Evolutionary conservation across 768 basidiomycete genomes (phyloP).

Genomic region (Russula lepida): DNA sequence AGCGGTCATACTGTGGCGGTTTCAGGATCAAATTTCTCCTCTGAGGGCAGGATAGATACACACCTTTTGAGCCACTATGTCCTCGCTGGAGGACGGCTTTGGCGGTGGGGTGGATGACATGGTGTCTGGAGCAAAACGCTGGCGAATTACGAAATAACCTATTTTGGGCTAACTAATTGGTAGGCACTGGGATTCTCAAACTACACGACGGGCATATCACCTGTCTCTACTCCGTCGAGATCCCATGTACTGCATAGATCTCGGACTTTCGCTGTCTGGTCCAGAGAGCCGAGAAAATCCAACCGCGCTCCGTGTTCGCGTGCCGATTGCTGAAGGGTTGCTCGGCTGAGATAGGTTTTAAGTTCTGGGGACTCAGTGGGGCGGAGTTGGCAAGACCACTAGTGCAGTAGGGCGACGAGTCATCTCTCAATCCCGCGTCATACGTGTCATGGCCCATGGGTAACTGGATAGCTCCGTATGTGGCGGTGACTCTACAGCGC

Average conservation of each 20-base stretch:
- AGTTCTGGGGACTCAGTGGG: neutral
- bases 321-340: neutral
- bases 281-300: neutral
- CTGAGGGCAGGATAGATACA: neutral
- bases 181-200: neutral
- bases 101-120: slow-evolving; percentile 37
- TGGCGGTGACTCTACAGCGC: neutral
- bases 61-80: slow-evolving; percentile 86
- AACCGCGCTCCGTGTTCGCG: neutral
- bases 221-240: neutral
- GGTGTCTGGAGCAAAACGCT: slow-evolving; percentile 12
- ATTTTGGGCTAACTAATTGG: neutral
- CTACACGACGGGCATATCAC: neutral
- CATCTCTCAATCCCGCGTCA: neutral
- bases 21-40: neutral
- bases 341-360: neutral
- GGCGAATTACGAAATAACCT: slow-evolving; percentile 1
- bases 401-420: neutral
- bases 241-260: neutral
- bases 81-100: slow-evolving; percentile 77
- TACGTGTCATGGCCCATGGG: too few species aligned
- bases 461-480: neutral
- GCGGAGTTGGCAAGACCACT: neutral
- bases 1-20: slow-evolving; percentile 65
- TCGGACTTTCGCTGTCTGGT: neutral